These are phyloP conservation scores for Lentinula sp. DNA, from an alignment of 768 basidiomycete species.

Conservation along the genomic window DNA sequence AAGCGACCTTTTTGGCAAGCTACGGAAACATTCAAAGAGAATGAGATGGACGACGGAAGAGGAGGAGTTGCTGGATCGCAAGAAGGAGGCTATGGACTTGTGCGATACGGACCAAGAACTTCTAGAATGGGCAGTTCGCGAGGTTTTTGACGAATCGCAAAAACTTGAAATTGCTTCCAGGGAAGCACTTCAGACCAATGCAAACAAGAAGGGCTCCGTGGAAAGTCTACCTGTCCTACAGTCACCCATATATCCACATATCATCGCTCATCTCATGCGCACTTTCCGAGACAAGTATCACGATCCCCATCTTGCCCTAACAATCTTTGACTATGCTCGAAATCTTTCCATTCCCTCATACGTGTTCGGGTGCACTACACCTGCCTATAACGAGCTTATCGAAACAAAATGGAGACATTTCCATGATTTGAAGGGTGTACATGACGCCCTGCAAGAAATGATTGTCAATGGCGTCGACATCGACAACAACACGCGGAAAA, in stretches of 20 bases:
- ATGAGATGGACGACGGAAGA: constrained; percentile 44
- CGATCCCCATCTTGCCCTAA: constrained; percentile 76
- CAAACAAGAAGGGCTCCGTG: constrained; percentile 9
- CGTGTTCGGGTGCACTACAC: constrained; percentile 84
- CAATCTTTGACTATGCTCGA: constrained; percentile 77
- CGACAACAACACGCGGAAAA: constrained; percentile 51
- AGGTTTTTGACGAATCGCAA: constrained; percentile 60
- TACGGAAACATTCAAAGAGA: constrained; percentile 46
- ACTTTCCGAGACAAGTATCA: constrained; percentile 72
- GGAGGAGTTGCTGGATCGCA: constrained; percentile 55
- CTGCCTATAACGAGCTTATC: constrained; percentile 84
- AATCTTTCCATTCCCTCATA: constrained; percentile 73
- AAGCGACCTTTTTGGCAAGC: constrained; percentile 47
- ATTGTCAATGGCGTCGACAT: constrained; percentile 65
- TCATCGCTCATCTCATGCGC: constrained; percentile 73
- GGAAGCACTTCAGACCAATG: constrained; percentile 24
- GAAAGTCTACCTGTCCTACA: constrained; percentile 37
- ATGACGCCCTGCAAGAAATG: constrained; percentile 77
- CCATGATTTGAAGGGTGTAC: constrained; percentile 74
- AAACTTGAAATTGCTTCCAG: constrained; percentile 42
- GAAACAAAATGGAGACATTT: constrained; percentile 81
- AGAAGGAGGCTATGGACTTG: constrained; percentile 67
- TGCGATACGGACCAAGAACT: constrained; percentile 66
- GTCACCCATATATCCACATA: constrained; percentile 63
- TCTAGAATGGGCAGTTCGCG: constrained; percentile 63